A percentile compares a stretch with the other conserved stretches of the same genome.
Evolutionary conservation across 1,139 yeast genomes (phyloP).

Genomic region (Scheffersomyces segobiensis): DNA sequence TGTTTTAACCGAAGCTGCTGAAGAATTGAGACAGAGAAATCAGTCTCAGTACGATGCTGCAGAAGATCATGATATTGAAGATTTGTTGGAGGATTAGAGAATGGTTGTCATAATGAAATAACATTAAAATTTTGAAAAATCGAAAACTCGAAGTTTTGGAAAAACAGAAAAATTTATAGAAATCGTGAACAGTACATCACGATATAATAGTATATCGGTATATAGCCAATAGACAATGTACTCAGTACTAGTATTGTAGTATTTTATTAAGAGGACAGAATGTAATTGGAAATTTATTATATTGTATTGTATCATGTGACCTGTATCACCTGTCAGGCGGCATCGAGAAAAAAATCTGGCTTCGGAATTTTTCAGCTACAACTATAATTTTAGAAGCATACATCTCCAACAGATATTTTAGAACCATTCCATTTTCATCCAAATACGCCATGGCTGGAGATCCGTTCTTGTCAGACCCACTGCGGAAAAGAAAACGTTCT

Average conservation of each 20-base stretch:
- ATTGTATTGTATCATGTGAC: not conserved
- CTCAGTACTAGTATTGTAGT: not conserved
- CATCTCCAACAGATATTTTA: not conserved
- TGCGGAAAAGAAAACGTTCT: conserved; percentile 49
- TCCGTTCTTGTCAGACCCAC: conserved; percentile 63
- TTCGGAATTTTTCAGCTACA: not conserved
- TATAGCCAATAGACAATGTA: not conserved
- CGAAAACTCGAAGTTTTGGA: not conserved
- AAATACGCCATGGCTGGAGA: conserved; percentile 48
- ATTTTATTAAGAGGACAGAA: not conserved
- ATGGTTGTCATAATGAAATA: not conserved
- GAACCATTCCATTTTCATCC: not conserved
- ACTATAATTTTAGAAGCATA: not conserved
- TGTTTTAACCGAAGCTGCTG: conserved; percentile 49
- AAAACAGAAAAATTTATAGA: not conserved
- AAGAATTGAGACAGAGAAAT: conserved; percentile 41
- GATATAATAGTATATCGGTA: not conserved
- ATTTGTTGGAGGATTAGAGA: conserved; percentile 55
- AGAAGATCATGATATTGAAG: conserved; percentile 66
- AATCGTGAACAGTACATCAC: not conserved
- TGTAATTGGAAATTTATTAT: no score
- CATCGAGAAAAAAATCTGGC: not conserved
- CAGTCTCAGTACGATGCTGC: conserved; percentile 55
- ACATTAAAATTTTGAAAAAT: not conserved
- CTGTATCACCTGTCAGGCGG: not conserved